These are phyloP conservation scores for Cutaneotrichosporon sp. DNA, from an alignment of 1,284 basidiomycete species.

Conservation along the genomic window DNA sequence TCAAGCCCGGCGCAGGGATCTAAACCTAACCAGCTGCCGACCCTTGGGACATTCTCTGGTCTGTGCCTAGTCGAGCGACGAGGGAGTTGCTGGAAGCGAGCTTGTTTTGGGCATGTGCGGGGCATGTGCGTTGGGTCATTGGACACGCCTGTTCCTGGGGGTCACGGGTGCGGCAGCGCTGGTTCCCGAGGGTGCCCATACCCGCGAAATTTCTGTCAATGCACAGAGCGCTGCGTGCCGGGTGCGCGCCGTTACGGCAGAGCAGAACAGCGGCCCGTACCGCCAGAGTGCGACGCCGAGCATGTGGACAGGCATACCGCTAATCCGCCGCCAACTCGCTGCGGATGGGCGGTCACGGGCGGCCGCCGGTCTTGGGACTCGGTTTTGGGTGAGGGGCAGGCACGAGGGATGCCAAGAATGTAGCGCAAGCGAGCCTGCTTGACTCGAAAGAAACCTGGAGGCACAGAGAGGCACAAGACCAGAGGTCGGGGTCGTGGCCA, in stretches of 20 bases:
- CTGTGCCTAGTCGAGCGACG: too few relatives aligned
- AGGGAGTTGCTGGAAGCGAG: too few relatives aligned
- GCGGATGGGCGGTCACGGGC: too few relatives aligned
- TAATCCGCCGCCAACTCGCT: not conserved
- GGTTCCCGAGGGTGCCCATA: not conserved
- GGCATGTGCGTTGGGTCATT: not conserved
- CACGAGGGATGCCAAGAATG: too few relatives aligned
- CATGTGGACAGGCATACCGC: not conserved
- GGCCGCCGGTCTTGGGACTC: too few relatives aligned
- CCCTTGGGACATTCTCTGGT: too few relatives aligned
- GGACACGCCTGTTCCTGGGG: not conserved
- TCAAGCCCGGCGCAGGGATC: too few relatives aligned
- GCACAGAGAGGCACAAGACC: not conserved
- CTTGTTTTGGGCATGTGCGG: not conserved
- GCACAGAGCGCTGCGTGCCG: not conserved
- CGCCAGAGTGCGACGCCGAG: not conserved
- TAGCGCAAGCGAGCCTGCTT: too few relatives aligned
- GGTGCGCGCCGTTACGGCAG: not conserved
- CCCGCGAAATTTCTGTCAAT: too few relatives aligned
- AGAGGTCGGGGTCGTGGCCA: not conserved
- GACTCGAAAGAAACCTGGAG: too few relatives aligned
- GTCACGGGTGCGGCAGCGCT: not conserved
- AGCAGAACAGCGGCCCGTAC: not conserved
- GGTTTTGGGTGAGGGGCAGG: too few relatives aligned
- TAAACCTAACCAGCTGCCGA: too few relatives aligned